phyloP scores from a whole-genome alignment of 345 rosid genomes.

The Eucalyptus dawsonii region DNA sequence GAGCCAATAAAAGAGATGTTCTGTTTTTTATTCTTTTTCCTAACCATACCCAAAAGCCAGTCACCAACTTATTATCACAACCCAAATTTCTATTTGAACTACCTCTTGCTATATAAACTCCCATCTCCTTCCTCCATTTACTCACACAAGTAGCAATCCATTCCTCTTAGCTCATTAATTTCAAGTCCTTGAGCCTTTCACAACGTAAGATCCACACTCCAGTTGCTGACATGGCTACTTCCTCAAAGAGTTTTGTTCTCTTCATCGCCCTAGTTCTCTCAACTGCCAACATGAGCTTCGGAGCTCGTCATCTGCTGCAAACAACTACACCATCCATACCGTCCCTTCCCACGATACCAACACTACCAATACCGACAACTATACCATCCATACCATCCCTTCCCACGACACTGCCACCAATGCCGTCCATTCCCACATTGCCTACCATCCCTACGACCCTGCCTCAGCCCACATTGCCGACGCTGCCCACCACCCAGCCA shows the following conservation, averaged over 20 bases:
- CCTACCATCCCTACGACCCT: not conserved
- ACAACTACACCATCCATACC: not conserved
- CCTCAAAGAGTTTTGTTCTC: not conserved
- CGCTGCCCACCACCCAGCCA: not conserved
- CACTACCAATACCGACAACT: not conserved
- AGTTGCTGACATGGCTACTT: not conserved
- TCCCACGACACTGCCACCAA: not conserved
- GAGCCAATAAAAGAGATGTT: not conserved
- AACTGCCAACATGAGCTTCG: not conserved
- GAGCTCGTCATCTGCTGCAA: constrained; percentile 10
- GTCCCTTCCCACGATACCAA: not conserved
- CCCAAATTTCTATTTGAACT: not conserved
- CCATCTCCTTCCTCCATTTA: not conserved
- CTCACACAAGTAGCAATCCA: not conserved
- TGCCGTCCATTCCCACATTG: not conserved
- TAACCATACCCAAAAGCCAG: not conserved
- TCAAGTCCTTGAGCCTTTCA: not conserved
- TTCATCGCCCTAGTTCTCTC: not conserved
- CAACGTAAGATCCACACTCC: rapidly evolving
- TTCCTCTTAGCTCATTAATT: not conserved
- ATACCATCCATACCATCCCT: not conserved
- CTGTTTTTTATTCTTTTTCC: not conserved
- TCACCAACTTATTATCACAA: not conserved
- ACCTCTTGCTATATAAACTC: not conserved
- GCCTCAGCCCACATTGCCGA: not conserved